Base-by-base conservation (phyloP, 306 rosid species). In the Gleditsia sinensis region DNA sequence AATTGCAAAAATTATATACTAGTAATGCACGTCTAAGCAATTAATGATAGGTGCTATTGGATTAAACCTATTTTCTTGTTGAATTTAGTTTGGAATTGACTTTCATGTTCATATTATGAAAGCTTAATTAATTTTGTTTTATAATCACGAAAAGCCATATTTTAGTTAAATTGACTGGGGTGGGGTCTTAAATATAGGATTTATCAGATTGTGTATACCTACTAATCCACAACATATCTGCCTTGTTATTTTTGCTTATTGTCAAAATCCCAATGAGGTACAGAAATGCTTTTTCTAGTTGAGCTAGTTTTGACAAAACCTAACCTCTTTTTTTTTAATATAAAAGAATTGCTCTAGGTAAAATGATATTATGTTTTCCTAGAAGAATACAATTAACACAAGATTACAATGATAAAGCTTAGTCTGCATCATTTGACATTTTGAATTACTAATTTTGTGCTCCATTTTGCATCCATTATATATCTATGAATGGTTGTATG, bases 111-210 rank as follows among this genome's bases (percentile, higher is more conserved):
- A 53, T 59, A 24, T 62, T 69, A 39, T 13, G 21, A 20, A 55
- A 55, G 58, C 54, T 7, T 34, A 53, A n/a, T 54, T 50, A 32
- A 49, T 59, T 67, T 30, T 73, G 68, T 73, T 49, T 67, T 14
- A 40, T 73, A 67, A 51, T 50, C 74, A 40, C 40, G 55, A 58
- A 20, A 39, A 53, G 19, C 71, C 28, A 56, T 27, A 37, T 72
- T 63, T 75, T 69, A 34, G 73, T 75, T 50, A 27, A 75, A 36
- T 19, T 67, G 17, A 34, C 39, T 46, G 50, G 0, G 51, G 58
- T 45, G 12, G 61, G 19, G 7, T 45, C 51, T 45, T 13, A 10
- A 13, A 45, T 45, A 14, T 2, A 0, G 4, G 46, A n/a, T 42
- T 12, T 57, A 39, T 49, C 61, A 9, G 13, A 39, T 55, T n/a